These are phyloP conservation scores for Aspergillus calidoustus DNA, from an alignment of 2,329 filamentous ascomycete species.

Conservation along the genomic window DNA sequence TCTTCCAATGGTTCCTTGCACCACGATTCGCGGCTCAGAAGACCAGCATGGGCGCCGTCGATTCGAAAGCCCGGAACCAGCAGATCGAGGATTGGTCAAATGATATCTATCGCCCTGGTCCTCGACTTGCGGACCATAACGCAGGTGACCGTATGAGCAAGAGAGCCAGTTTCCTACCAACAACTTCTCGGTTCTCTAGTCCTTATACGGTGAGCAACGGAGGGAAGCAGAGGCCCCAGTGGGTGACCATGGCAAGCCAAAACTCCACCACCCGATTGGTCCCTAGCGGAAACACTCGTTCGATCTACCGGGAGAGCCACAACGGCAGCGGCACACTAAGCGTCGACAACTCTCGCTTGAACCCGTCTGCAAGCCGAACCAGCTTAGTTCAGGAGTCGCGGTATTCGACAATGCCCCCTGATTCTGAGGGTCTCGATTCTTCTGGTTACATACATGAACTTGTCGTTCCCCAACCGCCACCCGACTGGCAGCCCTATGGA, in stretches of 20 bases:
- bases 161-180: conserved; percentile 86
- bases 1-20: conserved; percentile 97
- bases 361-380: conserved; percentile 47
- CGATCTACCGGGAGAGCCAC: conserved; percentile 67
- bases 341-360: conserved; percentile 47
- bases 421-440: conserved; percentile 75
- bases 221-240: conserved; percentile 59
- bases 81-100: conserved; percentile 99
- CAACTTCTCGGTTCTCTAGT: conserved; percentile 91
- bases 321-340: conserved; percentile 63
- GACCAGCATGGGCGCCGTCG: conserved; percentile 76
- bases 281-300: conserved; percentile 53
- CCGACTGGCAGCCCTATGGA: conserved; percentile 96
- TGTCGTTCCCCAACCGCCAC: conserved; percentile 92
- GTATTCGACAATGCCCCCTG: conserved; percentile 59
- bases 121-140: conserved; percentile 75
- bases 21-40: conserved; percentile 82
- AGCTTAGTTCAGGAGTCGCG: conserved; percentile 67
- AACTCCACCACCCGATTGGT: conserved; percentile 74
- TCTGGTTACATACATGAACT: conserved; percentile 95
- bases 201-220: conserved; percentile 77
- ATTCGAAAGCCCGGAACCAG: conserved; percentile 81
- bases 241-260: conserved; percentile 96
- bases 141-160: conserved; percentile 76
- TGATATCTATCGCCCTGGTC: conserved; percentile 92